Percentiles rank a stretch among this genome's conserved stretches.
Conservation (phyloP, 1,139 yeast species). For the Saccharomycopsis hybrid region DNA sequence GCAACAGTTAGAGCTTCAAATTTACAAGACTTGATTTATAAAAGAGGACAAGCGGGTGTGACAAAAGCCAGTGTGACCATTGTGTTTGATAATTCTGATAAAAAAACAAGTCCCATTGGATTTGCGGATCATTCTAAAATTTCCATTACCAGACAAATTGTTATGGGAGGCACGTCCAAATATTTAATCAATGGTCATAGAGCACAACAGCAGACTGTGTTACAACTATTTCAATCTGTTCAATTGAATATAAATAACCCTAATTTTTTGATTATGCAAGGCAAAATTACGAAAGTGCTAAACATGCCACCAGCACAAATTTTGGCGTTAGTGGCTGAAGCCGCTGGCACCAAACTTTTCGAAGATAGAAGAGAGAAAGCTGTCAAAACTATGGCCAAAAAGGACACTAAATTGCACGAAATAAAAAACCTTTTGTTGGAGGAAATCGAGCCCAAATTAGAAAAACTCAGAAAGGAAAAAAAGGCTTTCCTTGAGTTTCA, state of each 20-base stretch:
- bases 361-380: conserved; percentile 93
- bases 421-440: conserved; percentile 67
- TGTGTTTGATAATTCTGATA: conserved; percentile 82
- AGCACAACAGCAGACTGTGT: conserved; percentile 91
- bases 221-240: conserved; percentile 86
- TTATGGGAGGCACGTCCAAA: conserved; percentile 87
- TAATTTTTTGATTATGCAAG: conserved; percentile 96
- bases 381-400: conserved; percentile 83
- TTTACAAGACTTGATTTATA: conserved; percentile 88
- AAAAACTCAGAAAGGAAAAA: conserved; percentile 74
- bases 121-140: conserved; percentile 75
- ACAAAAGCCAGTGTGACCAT: conserved; percentile 96
- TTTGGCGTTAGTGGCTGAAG: conserved; percentile 88
- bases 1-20: conserved; percentile 89
- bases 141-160: conserved; percentile 87
- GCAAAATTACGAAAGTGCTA: conserved; percentile 91
- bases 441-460: conserved; percentile 91
- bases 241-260: conserved; percentile 96
- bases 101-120: conserved; percentile 76
- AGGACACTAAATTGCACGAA: conserved; percentile 77
- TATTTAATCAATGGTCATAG: conserved; percentile 93
- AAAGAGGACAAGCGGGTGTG: conserved; percentile 97
- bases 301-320: conserved; percentile 94
- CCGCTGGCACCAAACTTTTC: conserved; percentile 95
- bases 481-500: conserved; percentile 80